These are phyloP conservation scores for Globisporangium nodosum DNA, from an alignment of 352 stramenopile genomes.

Conservation along the genomic window DNA sequence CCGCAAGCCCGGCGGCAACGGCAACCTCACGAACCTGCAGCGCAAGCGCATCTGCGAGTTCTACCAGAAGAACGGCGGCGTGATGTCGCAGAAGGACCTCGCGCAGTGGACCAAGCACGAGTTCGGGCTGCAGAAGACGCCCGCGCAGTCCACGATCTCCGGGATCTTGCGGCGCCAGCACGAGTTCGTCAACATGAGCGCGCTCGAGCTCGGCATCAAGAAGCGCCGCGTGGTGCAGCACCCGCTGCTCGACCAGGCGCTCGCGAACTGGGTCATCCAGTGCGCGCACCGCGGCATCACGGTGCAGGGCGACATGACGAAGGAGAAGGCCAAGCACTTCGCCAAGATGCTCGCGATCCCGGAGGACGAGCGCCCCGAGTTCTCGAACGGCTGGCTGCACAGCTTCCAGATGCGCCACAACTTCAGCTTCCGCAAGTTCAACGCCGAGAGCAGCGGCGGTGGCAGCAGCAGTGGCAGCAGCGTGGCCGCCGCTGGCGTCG, in stretches of 20 bases:
- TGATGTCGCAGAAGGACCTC: conserved; percentile 86
- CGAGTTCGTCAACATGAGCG: conserved; percentile 83
- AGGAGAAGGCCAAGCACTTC: conserved; percentile 84
- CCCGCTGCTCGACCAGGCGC: conserved; percentile 65
- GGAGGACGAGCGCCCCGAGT: conserved; percentile 68
- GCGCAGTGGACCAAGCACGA: conserved; percentile 85
- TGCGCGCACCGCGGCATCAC: conserved; percentile 71
- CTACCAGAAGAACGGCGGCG: conserved; percentile 68
- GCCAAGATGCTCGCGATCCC: conserved; percentile 77
- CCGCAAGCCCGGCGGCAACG: conserved; percentile 32
- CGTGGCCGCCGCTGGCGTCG: background rate
- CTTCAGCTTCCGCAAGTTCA: conserved; percentile 82
- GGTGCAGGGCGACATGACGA: conserved; percentile 78
- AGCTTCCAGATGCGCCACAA: conserved; percentile 81
- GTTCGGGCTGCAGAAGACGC: conserved; percentile 77
- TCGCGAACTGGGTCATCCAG: conserved; percentile 87
- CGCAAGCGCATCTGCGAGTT: conserved; percentile 83
- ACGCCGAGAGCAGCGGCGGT: conserved; percentile 44
- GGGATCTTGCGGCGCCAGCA: conserved; percentile 77
- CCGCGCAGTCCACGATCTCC: conserved; percentile 79
- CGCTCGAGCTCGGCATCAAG: conserved; percentile 75
- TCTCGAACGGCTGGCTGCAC: conserved; percentile 77
- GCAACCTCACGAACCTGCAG: conserved; percentile 82
- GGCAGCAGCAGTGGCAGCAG: conserved; percentile 13
- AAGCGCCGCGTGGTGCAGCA: conserved; percentile 80